Conservation (phyloP, 345 rosid species). For the Gossypium bickii region DNA sequence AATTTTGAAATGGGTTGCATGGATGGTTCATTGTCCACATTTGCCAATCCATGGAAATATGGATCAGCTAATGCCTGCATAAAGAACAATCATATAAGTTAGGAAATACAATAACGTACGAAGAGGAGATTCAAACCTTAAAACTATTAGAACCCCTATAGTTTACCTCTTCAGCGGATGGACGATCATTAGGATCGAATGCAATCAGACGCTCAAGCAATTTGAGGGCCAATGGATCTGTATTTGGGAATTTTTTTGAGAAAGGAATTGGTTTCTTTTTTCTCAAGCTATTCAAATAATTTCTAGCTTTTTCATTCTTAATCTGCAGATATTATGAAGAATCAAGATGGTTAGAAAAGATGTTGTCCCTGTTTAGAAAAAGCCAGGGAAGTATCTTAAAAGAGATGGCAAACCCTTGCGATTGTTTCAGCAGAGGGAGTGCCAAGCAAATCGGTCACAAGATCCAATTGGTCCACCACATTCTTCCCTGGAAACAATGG, state of each 20-base stretch:
- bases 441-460: conserved; percentile 96
- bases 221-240: conserved; percentile 66
- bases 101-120: background rate
- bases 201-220: conserved; percentile 84
- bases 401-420: conserved; percentile 60
- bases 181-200: conserved; percentile 92
- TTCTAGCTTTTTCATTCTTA: conserved; percentile 91
- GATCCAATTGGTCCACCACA: conserved; percentile 84
- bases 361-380: conserved; percentile 1
- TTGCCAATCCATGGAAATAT: conserved; percentile 73
- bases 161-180: conserved; percentile 85
- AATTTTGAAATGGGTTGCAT: conserved; percentile 79
- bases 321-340: conserved; percentile 54
- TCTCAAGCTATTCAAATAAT: conserved; percentile 75
- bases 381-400: background rate
- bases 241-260: conserved; percentile 53
- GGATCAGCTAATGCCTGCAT: conserved; percentile 87
- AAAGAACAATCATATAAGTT: conserved; percentile 7
- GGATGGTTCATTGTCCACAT: conserved; percentile 67
- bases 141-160: conserved; percentile 7
- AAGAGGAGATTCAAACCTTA: background rate
- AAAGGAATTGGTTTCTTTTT: conserved; percentile 61
- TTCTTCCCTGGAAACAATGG: conserved; percentile 97
- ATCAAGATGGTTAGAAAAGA: conserved; percentile 6
- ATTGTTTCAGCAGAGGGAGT: conserved; percentile 70